These are phyloP conservation scores for Coemansia erecta DNA, from an alignment of 192 early-diverging fungal species.

Conservation along the genomic window DNA sequence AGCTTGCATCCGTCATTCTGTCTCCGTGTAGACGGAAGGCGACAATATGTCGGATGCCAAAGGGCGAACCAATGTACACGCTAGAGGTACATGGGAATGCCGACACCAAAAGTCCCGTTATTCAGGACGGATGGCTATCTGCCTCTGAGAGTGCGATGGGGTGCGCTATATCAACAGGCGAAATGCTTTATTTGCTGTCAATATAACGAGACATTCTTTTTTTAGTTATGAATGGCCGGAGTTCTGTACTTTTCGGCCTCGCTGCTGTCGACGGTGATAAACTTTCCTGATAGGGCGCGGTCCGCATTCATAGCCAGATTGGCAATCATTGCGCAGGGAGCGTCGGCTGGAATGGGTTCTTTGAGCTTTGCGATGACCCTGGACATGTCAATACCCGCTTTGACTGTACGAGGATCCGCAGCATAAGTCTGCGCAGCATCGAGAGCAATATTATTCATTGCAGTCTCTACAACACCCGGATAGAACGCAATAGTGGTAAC, in stretches of 20 bases:
- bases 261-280: constrained; percentile 15
- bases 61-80: constrained; percentile 22
- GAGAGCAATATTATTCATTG: constrained; percentile 55
- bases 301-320: constrained; percentile 33
- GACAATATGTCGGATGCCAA: constrained; percentile 33
- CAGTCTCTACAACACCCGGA: constrained; percentile 85
- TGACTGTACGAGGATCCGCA: neutral
- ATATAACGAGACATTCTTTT: neutral
- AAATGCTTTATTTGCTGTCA: constrained; percentile 4
- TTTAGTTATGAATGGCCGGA: neutral
- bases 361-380: constrained; percentile 15
- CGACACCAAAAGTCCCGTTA: neutral
- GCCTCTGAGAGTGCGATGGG: neutral
- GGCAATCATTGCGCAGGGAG: constrained; percentile 32
- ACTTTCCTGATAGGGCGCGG: constrained; percentile 24
- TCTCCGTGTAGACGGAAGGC: constrained; percentile 30
- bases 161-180: constrained; percentile 22
- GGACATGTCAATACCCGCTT: constrained; percentile 8
- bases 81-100: neutral
- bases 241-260: constrained; percentile 23
- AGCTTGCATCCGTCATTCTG: constrained; percentile 16
- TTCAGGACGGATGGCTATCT: constrained; percentile 37
- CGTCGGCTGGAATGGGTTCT: constrained; percentile 11
- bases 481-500: constrained; percentile 69
- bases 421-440: constrained; percentile 7